Percentiles rank a stretch among this genome's conserved stretches.
These are phyloP conservation scores for Cercospora berteroae DNA, from an alignment of 2,329 filamentous ascomycete species.

Conservation along the genomic window DNA sequence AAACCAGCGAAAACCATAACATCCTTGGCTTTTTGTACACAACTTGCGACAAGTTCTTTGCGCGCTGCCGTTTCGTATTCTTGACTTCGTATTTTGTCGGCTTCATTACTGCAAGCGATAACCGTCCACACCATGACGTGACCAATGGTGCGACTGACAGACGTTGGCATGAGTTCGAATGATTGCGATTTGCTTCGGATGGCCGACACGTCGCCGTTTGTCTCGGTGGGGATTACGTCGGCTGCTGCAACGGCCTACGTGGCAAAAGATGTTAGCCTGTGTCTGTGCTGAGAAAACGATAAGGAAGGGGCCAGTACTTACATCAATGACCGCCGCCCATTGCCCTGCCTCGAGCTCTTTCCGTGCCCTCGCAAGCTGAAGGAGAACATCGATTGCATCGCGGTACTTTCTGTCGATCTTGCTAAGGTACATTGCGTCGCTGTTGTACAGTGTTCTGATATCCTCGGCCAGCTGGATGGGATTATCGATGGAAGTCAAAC, in stretches of 20 bases:
- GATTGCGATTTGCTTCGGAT: constrained; percentile 79
- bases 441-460: constrained; percentile 62
- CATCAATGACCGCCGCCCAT: constrained; percentile 63
- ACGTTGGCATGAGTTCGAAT: constrained; percentile 74
- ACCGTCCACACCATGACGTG: constrained; percentile 94
- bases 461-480: constrained; percentile 62
- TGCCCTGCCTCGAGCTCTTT: constrained; percentile 56
- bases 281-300: not conserved
- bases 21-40: constrained; percentile 81
- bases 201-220: constrained; percentile 68
- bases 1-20: constrained; percentile 91
- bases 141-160: constrained; percentile 84
- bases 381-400: constrained; percentile 58
- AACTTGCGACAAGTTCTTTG: constrained; percentile 61
- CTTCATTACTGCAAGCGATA: constrained; percentile 75
- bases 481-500: constrained; percentile 66
- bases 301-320: constrained; percentile 45
- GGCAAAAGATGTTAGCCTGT: constrained; percentile 4
- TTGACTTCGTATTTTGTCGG: constrained; percentile 66
- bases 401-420: constrained; percentile 59
- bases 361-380: constrained; percentile 62
- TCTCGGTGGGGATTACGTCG: constrained; percentile 75
- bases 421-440: constrained; percentile 59
- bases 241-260: constrained; percentile 45
- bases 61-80: constrained; percentile 63